phyloP scores from a whole-genome alignment of 345 rosid genomes.

The Anacardium occidentale region DNA sequence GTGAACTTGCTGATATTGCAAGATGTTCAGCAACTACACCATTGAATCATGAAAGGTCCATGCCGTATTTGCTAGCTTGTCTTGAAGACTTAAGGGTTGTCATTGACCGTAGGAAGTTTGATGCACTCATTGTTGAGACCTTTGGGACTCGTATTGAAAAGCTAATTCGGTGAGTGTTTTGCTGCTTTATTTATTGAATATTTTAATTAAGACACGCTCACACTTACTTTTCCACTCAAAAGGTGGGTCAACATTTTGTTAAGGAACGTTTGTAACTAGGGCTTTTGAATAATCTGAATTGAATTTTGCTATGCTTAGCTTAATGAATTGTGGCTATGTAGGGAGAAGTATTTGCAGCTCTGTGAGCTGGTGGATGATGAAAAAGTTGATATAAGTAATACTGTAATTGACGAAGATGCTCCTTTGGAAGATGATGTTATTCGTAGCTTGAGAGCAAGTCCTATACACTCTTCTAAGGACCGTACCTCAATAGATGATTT shows the following conservation, averaged over 20 bases:
- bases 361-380: conserved; percentile 92
- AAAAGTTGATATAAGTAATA: conserved; percentile 77
- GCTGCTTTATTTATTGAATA: conserved; percentile 17
- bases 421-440: conserved; percentile 97
- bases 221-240: conserved; percentile 2
- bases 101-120: conserved; percentile 82
- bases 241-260: conserved; percentile 4
- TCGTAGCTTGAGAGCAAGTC: conserved; percentile 94
- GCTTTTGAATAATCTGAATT: conserved; percentile 15
- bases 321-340: conserved; percentile 31
- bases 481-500: conserved; percentile 98
- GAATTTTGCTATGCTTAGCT: conserved; percentile 10
- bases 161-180: conserved; percentile 64
- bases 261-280: background rate
- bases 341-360: conserved; percentile 97
- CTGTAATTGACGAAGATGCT: conserved; percentile 91
- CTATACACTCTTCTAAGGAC: conserved; percentile 78
- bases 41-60: conserved; percentile 69
- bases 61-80: conserved; percentile 67
- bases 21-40: conserved; percentile 84
- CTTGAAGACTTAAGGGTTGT: conserved; percentile 83
- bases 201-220: background rate
- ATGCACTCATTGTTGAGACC: conserved; percentile 94
- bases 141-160: conserved; percentile 95
- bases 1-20: conserved; percentile 97